Conservation (phyloP, 1,284 basidiomycete genomes). For the Ganoderma lucidum region DNA sequence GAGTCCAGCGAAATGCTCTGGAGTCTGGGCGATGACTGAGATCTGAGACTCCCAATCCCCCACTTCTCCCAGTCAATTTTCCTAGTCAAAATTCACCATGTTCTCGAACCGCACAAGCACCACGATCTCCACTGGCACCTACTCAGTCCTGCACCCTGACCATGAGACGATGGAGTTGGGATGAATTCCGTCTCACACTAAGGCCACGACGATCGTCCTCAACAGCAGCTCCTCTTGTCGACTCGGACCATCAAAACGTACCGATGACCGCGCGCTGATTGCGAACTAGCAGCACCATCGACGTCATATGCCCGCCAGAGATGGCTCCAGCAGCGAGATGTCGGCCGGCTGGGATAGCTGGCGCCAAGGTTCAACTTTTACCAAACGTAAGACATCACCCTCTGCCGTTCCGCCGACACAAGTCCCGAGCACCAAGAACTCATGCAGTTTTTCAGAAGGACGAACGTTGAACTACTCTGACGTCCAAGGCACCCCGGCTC, state of each 20-base stretch:
- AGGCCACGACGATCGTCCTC: background rate
- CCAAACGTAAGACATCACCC: background rate
- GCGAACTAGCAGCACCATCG: background rate
- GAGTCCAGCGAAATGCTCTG: background rate
- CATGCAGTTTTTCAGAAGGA: constrained; percentile 9
- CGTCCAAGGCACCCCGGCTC: background rate
- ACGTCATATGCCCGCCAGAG: constrained; percentile 1
- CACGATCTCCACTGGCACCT: background rate
- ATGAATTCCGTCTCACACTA: background rate
- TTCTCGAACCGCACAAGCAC: background rate
- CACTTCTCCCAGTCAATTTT: background rate
- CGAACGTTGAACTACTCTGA: background rate
- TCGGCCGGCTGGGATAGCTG: background rate
- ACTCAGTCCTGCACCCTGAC: background rate
- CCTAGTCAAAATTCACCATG: background rate
- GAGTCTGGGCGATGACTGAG: background rate
- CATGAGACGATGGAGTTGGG: background rate
- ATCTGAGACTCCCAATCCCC: background rate
- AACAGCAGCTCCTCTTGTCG: background rate
- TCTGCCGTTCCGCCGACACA: constrained; percentile 7
- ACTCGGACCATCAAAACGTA: background rate
- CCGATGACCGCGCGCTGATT: constrained; percentile 1
- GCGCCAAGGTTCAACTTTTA: background rate
- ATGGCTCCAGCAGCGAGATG: background rate
- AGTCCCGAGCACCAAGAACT: constrained; percentile 1